phyloP scores from a whole-genome alignment of 805 yeast genomes.

The Starmerella geochares region DNA sequence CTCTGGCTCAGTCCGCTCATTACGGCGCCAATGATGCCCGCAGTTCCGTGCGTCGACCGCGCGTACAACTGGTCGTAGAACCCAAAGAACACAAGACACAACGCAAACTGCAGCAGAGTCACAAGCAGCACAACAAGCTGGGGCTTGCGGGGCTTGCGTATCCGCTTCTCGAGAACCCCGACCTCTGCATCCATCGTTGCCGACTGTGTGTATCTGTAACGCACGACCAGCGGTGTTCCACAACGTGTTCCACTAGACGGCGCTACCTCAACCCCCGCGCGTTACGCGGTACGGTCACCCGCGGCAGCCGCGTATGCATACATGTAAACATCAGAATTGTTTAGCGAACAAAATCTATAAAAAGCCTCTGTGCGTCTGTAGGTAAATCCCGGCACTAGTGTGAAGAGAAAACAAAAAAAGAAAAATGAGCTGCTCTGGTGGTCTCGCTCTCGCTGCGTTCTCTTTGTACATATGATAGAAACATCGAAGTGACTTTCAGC shows the following conservation, averaged over 20 bases:
- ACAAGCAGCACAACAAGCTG: constrained; percentile 17
- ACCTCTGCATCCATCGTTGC: constrained; percentile 20
- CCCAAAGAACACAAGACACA: constrained; percentile 23
- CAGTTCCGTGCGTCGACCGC: constrained; percentile 28
- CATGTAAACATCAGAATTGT: too few relatives aligned
- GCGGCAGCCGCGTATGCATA: too few relatives aligned
- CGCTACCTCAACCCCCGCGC: not conserved
- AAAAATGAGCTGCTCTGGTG: too few relatives aligned
- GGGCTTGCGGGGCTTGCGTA: constrained; percentile 23
- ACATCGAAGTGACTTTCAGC: too few relatives aligned
- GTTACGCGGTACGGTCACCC: not conserved
- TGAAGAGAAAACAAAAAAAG: too few relatives aligned
- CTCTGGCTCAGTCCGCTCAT: constrained; percentile 32
- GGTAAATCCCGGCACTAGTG: too few relatives aligned
- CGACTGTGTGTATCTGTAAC: not conserved
- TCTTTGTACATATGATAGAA: too few relatives aligned
- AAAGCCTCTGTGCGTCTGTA: too few relatives aligned
- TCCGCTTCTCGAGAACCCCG: constrained; percentile 25
- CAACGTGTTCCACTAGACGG: too few relatives aligned
- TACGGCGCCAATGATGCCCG: constrained; percentile 28
- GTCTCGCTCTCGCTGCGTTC: too few relatives aligned
- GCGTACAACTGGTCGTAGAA: constrained; percentile 24
- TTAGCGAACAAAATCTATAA: too few relatives aligned
- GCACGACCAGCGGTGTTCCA: not conserved
- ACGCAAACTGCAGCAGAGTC: constrained; percentile 22